These are phyloP conservation scores for Pleodorina starrii DNA, from an alignment of 139 green algal species.

Conservation along the genomic window DNA sequence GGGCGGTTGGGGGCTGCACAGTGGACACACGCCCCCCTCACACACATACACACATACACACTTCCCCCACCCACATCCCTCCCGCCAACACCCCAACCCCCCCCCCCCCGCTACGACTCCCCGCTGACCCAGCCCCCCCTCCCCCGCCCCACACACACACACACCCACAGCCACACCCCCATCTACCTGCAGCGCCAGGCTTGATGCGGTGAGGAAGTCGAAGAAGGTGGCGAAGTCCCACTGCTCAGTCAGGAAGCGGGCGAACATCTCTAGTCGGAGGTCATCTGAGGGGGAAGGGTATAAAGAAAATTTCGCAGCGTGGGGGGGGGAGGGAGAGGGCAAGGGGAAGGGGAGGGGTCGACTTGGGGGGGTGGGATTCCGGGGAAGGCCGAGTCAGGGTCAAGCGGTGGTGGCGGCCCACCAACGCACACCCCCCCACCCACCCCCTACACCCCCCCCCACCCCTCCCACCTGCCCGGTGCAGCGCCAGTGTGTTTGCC, in stretches of 20 bases:
- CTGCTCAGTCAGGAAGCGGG: constrained; percentile 66
- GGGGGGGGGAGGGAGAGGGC: not conserved
- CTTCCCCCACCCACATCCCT: too few species aligned
- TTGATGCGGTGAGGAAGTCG: constrained; percentile 59
- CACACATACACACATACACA: too few species aligned
- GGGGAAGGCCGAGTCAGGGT: not conserved
- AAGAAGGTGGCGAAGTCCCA: constrained; percentile 68
- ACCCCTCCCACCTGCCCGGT: constrained; percentile 28
- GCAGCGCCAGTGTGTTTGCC: constrained; percentile 67
- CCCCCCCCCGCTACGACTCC: too few species aligned
- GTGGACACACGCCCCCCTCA: too few species aligned
- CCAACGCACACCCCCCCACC: not conserved
- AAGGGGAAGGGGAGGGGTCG: not conserved
- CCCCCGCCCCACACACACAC: too few species aligned
- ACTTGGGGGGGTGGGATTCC: too few species aligned
- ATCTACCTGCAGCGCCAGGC: constrained; percentile 55
- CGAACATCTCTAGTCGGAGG: constrained; percentile 63
- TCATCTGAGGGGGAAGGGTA: constrained; percentile 48
- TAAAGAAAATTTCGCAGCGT: too few species aligned
- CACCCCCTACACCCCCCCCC: not conserved
- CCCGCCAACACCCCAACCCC: too few species aligned
- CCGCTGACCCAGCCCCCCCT: too few species aligned
- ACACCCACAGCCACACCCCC: too few species aligned
- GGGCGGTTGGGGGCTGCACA: too few species aligned
- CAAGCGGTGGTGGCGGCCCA: not conserved